Evolutionary conservation across 108 stramenopile species (phyloP), one percentile per base, ranked within the genome.

Genomic region (Cylindrotheca fusiformis): DNA sequence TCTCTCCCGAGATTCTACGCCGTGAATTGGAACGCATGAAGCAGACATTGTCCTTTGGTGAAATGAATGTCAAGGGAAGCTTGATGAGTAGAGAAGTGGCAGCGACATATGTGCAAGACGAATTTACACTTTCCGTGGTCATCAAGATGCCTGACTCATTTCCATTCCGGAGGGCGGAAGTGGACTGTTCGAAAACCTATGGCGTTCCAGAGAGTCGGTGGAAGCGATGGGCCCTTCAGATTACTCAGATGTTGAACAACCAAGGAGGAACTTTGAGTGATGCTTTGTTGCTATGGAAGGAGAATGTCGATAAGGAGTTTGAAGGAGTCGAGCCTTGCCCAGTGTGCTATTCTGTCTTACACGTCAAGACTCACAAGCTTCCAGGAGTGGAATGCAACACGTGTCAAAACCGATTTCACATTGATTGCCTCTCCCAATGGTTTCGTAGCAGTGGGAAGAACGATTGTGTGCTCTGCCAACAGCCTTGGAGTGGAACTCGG

Each of bases 281-380:
- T 58, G 98, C 98, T 10, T 69, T 99, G 19, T 44, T 94, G 48
- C 67, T 97, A 20, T 99, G 98, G 98, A 96, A 95, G 71, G 74
- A 92, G 70, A 97, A 98, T 65, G 85, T 98, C 1, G 96, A 99
- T 66, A 91, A 94, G 70, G 97, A 98, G 72, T 97, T 98, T 57
- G 96, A 96, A 50, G 98, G 98, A 12, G 90, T 98, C n/a, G 97
- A 98, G 67, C 97, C 98, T 17, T 99, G 98, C 69, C 97, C 97
- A 2, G 90, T 99, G 31, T 99, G 98, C 71, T 99, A 98, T 63
- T 86, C 87, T 19, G 95, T 97, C 19, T 74, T 99, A 18, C 88
- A 94, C 56, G 86, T 87, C 26, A 95, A 92, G 72, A 86, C 90
- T 17, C 88, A 94, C 55, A 79, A 84, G 22, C 83, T 95, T 67